Conservation (phyloP, 805 yeast genomes). For the Ogataea angusta region DNA sequence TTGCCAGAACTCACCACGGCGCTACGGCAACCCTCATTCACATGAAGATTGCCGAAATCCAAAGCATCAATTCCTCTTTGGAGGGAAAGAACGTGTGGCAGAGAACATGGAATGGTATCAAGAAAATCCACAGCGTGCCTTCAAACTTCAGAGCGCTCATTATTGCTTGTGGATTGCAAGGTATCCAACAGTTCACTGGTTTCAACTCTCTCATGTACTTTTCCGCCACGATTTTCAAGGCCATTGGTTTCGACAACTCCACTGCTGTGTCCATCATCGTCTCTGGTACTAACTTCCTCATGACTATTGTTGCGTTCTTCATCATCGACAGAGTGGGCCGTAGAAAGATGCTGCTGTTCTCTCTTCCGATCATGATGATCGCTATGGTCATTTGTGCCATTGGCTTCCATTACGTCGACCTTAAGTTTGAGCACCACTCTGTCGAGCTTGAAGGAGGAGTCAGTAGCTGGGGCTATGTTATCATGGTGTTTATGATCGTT, state of each 20-base stretch:
- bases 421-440: conserved; percentile 51
- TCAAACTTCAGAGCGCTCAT: conserved; percentile 86
- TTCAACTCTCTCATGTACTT: conserved; percentile 96
- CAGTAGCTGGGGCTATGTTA: conserved; percentile 82
- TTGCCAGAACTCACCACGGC: conserved; percentile 58
- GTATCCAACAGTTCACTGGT: conserved; percentile 95
- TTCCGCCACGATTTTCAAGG: conserved; percentile 86
- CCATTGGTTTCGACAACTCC: conserved; percentile 83
- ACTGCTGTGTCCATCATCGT: conserved; percentile 93
- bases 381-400: conserved; percentile 79
- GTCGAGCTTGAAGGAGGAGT: conserved; percentile 46
- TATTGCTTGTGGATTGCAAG: conserved; percentile 91
- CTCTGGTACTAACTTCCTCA: conserved; percentile 91
- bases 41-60: conserved; percentile 65
- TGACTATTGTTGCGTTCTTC: conserved; percentile 81
- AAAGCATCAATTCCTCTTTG: conserved; percentile 42
- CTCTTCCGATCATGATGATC: conserved; percentile 82
- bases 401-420: conserved; percentile 83
- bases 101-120: conserved; percentile 58
- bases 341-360: conserved; percentile 69
- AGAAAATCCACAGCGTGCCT: conserved; percentile 61
- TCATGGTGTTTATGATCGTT: conserved; percentile 79
- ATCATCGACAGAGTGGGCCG: conserved; percentile 88
- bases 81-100: conserved; percentile 46
- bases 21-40: conserved; percentile 64